These are phyloP conservation scores for Eucalyptus curtisii DNA, from an alignment of 345 rosid genomes.

Conservation along the genomic window DNA sequence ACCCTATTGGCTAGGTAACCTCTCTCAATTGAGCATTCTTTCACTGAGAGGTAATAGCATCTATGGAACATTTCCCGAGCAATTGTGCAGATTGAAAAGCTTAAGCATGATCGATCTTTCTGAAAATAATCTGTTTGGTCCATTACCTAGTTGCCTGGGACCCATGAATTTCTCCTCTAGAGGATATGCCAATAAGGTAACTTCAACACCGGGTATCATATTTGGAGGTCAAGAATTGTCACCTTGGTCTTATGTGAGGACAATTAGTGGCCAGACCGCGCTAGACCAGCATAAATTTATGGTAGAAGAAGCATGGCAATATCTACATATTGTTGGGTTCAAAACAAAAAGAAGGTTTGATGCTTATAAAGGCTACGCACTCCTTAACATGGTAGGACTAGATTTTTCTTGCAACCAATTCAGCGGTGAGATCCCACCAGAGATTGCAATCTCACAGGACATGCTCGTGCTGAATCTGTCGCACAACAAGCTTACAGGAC, in stretches of 20 bases:
- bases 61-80: background rate
- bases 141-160: background rate
- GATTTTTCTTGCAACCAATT: background rate
- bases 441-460: background rate
- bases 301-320: fast-evolving
- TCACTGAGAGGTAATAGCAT: no score
- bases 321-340: background rate
- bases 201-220: fast-evolving
- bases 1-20: background rate
- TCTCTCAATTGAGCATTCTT: no score
- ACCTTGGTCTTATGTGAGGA: fast-evolving
- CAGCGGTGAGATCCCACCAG: background rate
- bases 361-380: background rate
- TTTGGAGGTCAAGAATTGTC: fast-evolving
- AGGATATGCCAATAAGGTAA: background rate
- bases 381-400: background rate
- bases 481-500: background rate
- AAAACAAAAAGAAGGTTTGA: background rate
- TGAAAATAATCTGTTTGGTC: background rate
- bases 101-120: background rate
- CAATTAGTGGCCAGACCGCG: fast-evolving
- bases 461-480: fast-evolving
- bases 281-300: fast-evolving
- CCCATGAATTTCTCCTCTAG: background rate
- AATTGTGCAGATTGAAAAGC: background rate